Percentiles rank a stretch among this genome's conserved stretches.
These are phyloP conservation scores for Ascochyta clinopodiicola DNA, from an alignment of 2,329 filamentous ascomycete species.

Conservation along the genomic window DNA sequence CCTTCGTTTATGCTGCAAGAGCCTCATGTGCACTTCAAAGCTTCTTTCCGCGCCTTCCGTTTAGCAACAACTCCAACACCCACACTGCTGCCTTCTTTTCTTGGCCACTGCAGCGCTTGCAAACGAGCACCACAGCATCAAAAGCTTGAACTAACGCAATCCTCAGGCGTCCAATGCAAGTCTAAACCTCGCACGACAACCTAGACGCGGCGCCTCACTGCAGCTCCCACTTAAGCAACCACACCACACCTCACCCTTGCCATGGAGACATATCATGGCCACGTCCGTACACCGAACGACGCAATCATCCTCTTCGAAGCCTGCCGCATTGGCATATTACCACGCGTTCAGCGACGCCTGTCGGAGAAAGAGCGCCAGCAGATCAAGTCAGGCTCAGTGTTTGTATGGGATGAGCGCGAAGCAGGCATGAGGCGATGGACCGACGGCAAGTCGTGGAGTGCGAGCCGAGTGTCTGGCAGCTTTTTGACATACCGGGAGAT, in stretches of 20 bases:
- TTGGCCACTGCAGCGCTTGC: neutral
- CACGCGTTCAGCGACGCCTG: conserved; percentile 87
- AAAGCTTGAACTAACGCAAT: conserved; percentile 18
- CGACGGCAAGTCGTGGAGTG: conserved; percentile 98
- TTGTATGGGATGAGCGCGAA: conserved; percentile 99
- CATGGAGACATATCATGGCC: conserved; percentile 97
- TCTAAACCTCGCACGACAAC: neutral
- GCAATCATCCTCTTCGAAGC: conserved; percentile 99
- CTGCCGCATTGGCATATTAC: conserved; percentile 85
- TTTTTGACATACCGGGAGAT: conserved; percentile 98
- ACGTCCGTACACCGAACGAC: conserved; percentile 93
- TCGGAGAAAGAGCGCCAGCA: conserved; percentile 97
- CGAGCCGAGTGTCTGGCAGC: conserved; percentile 94
- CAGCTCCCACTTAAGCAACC: neutral
- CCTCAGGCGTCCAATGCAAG: conserved; percentile 16
- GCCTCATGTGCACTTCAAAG: conserved; percentile 1
- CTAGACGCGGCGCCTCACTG: neutral
- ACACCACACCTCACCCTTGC: conserved; percentile 7
- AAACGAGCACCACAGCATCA: neutral
- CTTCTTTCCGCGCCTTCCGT: neutral
- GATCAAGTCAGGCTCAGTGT: conserved; percentile 95
- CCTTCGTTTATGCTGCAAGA: neutral
- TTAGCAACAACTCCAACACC: neutral
- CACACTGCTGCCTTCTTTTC: neutral
- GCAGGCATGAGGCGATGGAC: conserved; percentile 99